These are phyloP conservation scores for Globisporangium alternatum DNA, from an alignment of 352 stramenopile species.

Conservation along the genomic window DNA sequence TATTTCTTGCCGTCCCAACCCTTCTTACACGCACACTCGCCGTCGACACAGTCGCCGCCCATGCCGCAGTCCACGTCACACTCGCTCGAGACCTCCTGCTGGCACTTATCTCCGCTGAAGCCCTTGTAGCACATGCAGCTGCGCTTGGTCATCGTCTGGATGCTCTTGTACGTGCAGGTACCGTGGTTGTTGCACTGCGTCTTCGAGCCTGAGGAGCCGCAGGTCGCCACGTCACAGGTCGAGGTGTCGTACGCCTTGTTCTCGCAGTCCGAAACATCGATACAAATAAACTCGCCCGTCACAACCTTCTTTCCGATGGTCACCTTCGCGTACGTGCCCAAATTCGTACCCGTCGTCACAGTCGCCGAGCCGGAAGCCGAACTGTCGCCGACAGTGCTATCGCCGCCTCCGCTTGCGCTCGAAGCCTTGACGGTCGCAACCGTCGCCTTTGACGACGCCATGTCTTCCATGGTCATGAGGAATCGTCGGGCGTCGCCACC, in stretches of 20 bases:
- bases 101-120: constrained; percentile 28
- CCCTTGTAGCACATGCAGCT: constrained; percentile 54
- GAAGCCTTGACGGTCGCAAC: constrained; percentile 6
- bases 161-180: constrained; percentile 69
- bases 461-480: constrained; percentile 11
- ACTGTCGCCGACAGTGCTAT: constrained; percentile 5
- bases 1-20: constrained; percentile 33
- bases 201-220: constrained; percentile 37
- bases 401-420: not conserved
- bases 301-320: constrained; percentile 52
- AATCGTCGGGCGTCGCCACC: constrained; percentile 5
- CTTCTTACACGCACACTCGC: constrained; percentile 30
- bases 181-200: constrained; percentile 65
- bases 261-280: constrained; percentile 58
- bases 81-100: constrained; percentile 21
- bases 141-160: constrained; percentile 55
- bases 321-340: constrained; percentile 43
- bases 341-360: constrained; percentile 23
- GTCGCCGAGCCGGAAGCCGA: constrained; percentile 4
- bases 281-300: constrained; percentile 46
- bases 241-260: constrained; percentile 43
- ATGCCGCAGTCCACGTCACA: constrained; percentile 38
- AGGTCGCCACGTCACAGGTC: constrained; percentile 29
- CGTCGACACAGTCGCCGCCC: constrained; percentile 32
- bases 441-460: constrained; percentile 12